Conservation (phyloP, 176 grass and related monocot genomes). For the Canna indica region DNA sequence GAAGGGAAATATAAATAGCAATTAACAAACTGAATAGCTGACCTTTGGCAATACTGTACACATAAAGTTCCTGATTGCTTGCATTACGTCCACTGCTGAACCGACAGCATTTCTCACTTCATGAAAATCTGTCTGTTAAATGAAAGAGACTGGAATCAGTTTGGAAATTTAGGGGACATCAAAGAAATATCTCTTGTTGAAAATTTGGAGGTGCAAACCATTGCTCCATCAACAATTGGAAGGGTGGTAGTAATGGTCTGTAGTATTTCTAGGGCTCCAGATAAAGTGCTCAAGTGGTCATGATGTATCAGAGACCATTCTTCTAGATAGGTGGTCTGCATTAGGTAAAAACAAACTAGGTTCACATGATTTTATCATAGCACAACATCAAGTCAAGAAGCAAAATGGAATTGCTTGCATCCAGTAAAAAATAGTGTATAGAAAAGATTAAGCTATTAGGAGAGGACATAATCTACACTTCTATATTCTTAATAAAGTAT, state of each 20-base stretch:
- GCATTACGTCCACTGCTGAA: conserved; percentile 55
- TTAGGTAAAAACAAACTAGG: background rate
- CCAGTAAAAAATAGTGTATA: background rate
- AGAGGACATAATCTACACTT: too few species aligned
- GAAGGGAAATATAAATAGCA: too few species aligned
- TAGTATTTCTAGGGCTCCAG: conserved; percentile 59
- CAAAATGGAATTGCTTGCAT: background rate
- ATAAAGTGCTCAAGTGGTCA: conserved; percentile 54
- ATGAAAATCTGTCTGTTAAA: conserved; percentile 46
- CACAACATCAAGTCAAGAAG: background rate
- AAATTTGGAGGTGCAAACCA: conserved; percentile 36
- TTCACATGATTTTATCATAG: background rate
- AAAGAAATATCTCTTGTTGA: too few species aligned
- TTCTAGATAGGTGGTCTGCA: conserved; percentile 71
- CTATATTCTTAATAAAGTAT: too few species aligned
- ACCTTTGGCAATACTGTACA: conserved; percentile 41
- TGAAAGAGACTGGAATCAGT: too few species aligned
- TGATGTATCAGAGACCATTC: conserved; percentile 70
- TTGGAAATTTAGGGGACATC: too few species aligned
- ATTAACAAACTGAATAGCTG: background rate
- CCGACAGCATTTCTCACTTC: conserved; percentile 39
- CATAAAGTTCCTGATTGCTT: conserved; percentile 41
- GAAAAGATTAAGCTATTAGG: too few species aligned
- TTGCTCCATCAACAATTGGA: conserved; percentile 72
- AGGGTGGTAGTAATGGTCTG: conserved; percentile 70